Percentiles rank a stretch among this genome's conserved stretches.
These are phyloP conservation scores for Fusarium miscanthi DNA, from an alignment of 2,329 filamentous ascomycete genomes.

Conservation along the genomic window DNA sequence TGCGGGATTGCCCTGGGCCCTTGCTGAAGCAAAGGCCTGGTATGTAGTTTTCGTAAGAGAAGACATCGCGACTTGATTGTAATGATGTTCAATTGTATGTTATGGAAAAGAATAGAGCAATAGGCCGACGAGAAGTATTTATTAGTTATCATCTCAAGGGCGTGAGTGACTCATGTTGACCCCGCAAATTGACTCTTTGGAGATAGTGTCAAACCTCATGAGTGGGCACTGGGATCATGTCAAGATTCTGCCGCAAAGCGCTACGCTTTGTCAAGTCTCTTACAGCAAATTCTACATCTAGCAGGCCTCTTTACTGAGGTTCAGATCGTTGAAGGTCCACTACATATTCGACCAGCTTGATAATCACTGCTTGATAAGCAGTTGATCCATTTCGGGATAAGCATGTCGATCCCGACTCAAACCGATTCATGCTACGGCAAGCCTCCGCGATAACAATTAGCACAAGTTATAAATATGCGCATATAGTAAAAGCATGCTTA, in stretches of 20 bases:
- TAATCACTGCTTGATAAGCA: background rate
- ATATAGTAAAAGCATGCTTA: too few species aligned
- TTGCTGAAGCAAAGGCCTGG: background rate
- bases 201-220: background rate
- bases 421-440: fast-evolving
- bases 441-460: background rate
- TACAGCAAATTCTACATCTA: fast-evolving
- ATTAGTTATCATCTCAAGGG: background rate
- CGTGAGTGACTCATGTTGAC: background rate
- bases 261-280: background rate
- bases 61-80: fast-evolving
- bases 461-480: fast-evolving
- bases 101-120: fast-evolving
- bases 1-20: constrained; percentile 6
- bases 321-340: fast-evolving
- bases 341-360: background rate
- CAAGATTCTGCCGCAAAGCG: background rate
- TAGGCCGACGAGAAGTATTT: background rate
- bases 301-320: too few species aligned
- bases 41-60: background rate
- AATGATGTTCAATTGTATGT: fast-evolving
- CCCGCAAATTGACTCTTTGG: background rate
- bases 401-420: background rate
- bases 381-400: background rate
- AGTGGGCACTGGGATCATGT: background rate